Percentiles rank a stretch among this genome's conserved stretches.
Conservation (phyloP, 257 asterid genomes). For the Eustoma russellianum region DNA sequence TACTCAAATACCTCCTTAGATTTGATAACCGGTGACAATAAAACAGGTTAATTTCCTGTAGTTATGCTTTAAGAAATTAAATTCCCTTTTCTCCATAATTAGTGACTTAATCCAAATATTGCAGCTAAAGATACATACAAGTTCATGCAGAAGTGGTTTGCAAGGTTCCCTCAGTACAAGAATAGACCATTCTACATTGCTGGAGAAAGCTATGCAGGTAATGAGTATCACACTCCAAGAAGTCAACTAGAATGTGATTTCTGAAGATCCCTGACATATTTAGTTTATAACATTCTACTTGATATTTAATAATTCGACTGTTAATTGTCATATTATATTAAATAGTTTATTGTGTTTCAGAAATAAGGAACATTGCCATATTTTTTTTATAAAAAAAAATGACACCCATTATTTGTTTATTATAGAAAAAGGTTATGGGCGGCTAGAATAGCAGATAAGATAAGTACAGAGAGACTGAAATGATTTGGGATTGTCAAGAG, state of each 20-base stretch:
- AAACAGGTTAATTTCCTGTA: constrained; percentile 27
- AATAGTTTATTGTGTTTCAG: background rate
- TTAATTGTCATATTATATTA: background rate
- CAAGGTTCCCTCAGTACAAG: constrained; percentile 52
- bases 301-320: background rate
- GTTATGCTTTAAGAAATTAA: background rate
- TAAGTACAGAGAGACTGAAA: too few species aligned
- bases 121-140: constrained; percentile 47
- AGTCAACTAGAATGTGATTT: too few species aligned
- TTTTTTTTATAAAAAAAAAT: too few species aligned
- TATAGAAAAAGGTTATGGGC: too few species aligned
- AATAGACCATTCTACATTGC: constrained; percentile 44
- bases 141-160: constrained; percentile 42
- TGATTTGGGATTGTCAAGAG: too few species aligned
- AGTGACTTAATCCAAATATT: background rate
- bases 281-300: background rate
- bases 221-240: too few species aligned
- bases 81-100: background rate
- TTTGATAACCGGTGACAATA: constrained; percentile 33
- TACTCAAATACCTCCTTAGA: constrained; percentile 43
- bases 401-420: too few species aligned
- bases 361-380: too few species aligned
- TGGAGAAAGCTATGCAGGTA: constrained; percentile 74
- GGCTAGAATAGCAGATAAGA: too few species aligned
- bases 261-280: too few species aligned